Evolutionary conservation across 805 yeast species (phyloP), one percentile per base, ranked within the genome.

Genomic region (Suhomyces pyralidae): DNA sequence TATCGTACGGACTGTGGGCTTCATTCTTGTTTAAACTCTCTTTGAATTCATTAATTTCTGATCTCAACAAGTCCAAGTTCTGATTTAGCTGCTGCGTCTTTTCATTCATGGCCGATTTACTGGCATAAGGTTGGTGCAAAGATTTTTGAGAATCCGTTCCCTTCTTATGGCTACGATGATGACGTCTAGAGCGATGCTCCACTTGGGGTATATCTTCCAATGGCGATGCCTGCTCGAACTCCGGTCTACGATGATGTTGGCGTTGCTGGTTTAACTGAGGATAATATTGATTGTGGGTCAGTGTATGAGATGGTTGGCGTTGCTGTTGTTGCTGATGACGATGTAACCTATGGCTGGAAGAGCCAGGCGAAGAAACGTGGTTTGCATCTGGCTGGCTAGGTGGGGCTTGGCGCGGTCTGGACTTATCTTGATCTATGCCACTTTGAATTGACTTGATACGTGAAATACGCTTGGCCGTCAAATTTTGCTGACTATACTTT

Each of bases 41-140:
- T 49, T 74, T 75, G 55, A 75, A 75, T 52, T 75, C 79, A 55
- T 75, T 74, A 55, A 75, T 74, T 55, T 75, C 80, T 24, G 68
- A 64, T 48, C 79, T 55, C 49, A 75, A 64, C 53, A 75, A 57
- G 51, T 74, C 77, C 48, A 75, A 61, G 50, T 75, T 73, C 49
- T 74, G 76, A 49, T 73, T 72, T 61, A 74, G 66, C 49, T 74
- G 71, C 19, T 59, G 57, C 0, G 76, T 61, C 57, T 71, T 71
- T 47, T 60, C 59, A 28, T 66, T 55, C 26, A 45, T 34, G 5
- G 51, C 17, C 7, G 60, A 51, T 5, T 45, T 47, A n/a, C 32
- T 36, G 20, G 48, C 55, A 40, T 57, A 51, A 12, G 57, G 57
- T 32, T 47, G 49, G 15, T 52, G 53, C 24, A 51, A 34, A 7